Conservation (phyloP, 2,329 filamentous ascomycete species). For the Trichoderma sp. region DNA sequence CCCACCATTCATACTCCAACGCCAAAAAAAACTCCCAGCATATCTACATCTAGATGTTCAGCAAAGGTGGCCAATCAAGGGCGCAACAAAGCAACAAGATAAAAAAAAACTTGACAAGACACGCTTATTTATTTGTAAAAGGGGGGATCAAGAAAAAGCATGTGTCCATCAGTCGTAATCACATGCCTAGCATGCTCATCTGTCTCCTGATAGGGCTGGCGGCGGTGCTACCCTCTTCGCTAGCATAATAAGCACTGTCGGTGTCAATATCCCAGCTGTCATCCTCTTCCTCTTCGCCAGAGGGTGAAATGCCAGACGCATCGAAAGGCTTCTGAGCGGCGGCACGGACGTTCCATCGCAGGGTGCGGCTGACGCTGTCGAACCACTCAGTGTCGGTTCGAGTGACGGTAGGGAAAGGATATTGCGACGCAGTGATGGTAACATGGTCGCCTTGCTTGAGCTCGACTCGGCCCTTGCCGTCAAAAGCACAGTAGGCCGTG, state of each 20-base stretch:
- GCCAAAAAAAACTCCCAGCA: constrained; percentile 1
- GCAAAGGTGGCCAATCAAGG: not conserved
- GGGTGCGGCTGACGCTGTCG: constrained; percentile 85
- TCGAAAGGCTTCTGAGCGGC: constrained; percentile 91
- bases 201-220: constrained; percentile 70
- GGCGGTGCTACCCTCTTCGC: constrained; percentile 69
- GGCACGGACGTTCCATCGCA: constrained; percentile 93
- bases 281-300: constrained; percentile 49
- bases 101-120: constrained; percentile 9
- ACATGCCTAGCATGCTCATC: constrained; percentile 67
- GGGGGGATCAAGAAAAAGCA: not conserved
- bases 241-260: constrained; percentile 70
- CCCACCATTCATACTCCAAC: not conserved
- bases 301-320: constrained; percentile 33
- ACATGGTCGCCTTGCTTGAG: constrained; percentile 92
- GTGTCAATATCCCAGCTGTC: constrained; percentile 94
- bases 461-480: constrained; percentile 94
- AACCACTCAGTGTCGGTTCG: constrained; percentile 94
- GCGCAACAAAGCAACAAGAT: not conserved
- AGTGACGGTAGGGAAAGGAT: constrained; percentile 95
- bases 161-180: not conserved
- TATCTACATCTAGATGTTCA: constrained; percentile 21
- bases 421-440: constrained; percentile 92
- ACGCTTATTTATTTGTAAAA: not conserved
- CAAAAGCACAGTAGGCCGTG: constrained; percentile 95